These are phyloP conservation scores for Apiospora hydei DNA, from an alignment of 2,329 filamentous ascomycete genomes.

Conservation along the genomic window DNA sequence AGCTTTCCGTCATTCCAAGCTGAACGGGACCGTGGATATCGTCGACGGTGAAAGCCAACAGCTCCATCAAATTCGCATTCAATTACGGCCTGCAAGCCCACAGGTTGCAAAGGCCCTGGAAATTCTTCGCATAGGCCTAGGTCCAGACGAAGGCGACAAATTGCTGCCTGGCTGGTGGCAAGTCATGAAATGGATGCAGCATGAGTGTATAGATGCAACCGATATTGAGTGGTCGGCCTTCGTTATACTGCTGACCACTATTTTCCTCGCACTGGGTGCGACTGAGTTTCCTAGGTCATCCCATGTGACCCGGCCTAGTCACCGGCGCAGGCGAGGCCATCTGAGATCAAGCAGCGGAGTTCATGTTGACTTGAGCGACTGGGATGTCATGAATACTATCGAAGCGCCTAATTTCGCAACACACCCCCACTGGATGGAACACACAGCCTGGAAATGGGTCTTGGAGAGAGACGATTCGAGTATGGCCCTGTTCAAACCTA, in stretches of 20 bases:
- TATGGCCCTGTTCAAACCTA: constrained; percentile 37
- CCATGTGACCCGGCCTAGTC: constrained; percentile 30
- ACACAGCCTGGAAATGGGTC: constrained; percentile 75
- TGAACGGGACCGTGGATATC: constrained; percentile 69
- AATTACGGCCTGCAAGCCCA: constrained; percentile 69
- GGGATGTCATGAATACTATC: constrained; percentile 55
- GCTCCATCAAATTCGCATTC: constrained; percentile 72
- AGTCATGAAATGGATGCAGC: constrained; percentile 71
- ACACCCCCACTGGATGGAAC: constrained; percentile 66
- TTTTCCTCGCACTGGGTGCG: constrained; percentile 66
- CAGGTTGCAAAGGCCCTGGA: constrained; percentile 68
- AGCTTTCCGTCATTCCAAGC: constrained; percentile 64
- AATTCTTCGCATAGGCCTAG: constrained; percentile 69
- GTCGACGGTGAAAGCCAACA: constrained; percentile 64
- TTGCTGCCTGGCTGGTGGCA: constrained; percentile 78
- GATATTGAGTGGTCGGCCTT: constrained; percentile 75
- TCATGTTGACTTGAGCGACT: constrained; percentile 45
- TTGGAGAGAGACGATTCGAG: constrained; percentile 60
- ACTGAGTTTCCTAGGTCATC: constrained; percentile 36
- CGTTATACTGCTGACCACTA: constrained; percentile 67
- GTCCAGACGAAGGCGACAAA: constrained; percentile 63
- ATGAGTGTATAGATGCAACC: constrained; percentile 52
- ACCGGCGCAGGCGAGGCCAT: constrained; percentile 36
- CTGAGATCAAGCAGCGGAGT: constrained; percentile 43
- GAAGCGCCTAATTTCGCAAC: constrained; percentile 57